phyloP scores from a whole-genome alignment of 2,329 filamentous ascomycete species.

The Colletotrichum lupini region DNA sequence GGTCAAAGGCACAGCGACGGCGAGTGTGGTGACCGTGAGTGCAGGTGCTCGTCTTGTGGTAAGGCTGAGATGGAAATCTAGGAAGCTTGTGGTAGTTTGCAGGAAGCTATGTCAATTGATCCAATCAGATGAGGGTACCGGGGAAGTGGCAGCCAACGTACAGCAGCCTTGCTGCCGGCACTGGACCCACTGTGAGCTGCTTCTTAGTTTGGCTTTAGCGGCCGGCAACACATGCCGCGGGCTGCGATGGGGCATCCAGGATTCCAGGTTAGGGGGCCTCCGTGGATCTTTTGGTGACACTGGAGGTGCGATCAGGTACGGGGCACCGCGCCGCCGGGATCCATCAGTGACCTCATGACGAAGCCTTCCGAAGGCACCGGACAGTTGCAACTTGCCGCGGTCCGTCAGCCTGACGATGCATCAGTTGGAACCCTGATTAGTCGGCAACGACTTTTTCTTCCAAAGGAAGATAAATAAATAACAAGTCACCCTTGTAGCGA shows the following conservation, averaged over 20 bases:
- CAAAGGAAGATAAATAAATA: neutral
- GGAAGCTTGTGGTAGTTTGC: neutral
- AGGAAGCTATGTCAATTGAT: slow-evolving; percentile 12
- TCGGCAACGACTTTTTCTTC: neutral
- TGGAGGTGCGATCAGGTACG: slow-evolving; percentile 12
- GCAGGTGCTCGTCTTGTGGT: neutral
- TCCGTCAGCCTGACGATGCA: slow-evolving; percentile 20
- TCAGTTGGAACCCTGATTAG: slow-evolving; percentile 25
- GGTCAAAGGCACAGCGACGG: neutral
- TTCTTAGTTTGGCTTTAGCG: slow-evolving; percentile 13
- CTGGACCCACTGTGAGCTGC: slow-evolving; percentile 6
- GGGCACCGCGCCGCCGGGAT: slow-evolving; percentile 12
- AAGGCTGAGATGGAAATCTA: slow-evolving; percentile 22
- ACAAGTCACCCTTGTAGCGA: neutral
- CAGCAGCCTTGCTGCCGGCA: slow-evolving; percentile 22
- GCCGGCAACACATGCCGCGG: slow-evolving; percentile 18
- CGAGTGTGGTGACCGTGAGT: neutral
- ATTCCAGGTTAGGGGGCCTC: neutral
- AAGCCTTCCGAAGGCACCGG: slow-evolving; percentile 19
- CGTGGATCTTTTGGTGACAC: slow-evolving; percentile 13
- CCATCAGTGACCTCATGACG: slow-evolving; percentile 35
- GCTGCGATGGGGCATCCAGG: slow-evolving; percentile 1
- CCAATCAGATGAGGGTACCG: slow-evolving; percentile 18
- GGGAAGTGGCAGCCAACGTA: neutral
- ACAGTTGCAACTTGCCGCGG: slow-evolving; percentile 23